Percentiles rank a stretch among this genome's conserved stretches.
phyloP scores from a whole-genome alignment of 306 rosid species.

The Canavalia ensiformis region DNA sequence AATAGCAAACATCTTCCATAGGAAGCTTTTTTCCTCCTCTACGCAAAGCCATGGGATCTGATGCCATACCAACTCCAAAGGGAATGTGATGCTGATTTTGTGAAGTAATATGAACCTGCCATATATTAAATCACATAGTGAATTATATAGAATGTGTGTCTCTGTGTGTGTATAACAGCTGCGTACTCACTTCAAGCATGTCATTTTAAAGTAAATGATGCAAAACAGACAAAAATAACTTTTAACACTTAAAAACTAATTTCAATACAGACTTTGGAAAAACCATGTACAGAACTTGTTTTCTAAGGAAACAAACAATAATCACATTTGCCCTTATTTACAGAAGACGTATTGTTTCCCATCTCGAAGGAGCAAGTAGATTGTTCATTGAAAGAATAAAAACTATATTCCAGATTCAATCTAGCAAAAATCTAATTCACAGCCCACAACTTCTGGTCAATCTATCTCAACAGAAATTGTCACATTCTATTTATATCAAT shows the following conservation, averaged over 20 bases:
- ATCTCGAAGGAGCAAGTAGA: not conserved
- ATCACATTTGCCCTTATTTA: slow-evolving; percentile 19
- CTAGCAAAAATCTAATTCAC: slow-evolving; percentile 27
- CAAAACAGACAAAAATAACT: slow-evolving; percentile 27
- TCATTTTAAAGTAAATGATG: slow-evolving; percentile 24
- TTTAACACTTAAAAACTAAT: slow-evolving; percentile 1
- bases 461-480: slow-evolving; percentile 22
- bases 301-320: slow-evolving; percentile 12
- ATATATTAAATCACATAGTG: slow-evolving; percentile 47
- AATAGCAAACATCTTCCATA: slow-evolving; percentile 98
- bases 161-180: not conserved
- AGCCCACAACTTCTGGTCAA: slow-evolving; percentile 25
- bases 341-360: slow-evolving; percentile 13
- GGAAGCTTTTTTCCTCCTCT: slow-evolving; percentile 89
- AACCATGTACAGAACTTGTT: not conserved
- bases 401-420: slow-evolving; percentile 15
- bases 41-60: slow-evolving; percentile 98
- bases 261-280: slow-evolving; percentile 16
- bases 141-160: not conserved
- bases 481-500: slow-evolving; percentile 15
- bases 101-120: slow-evolving; percentile 79
- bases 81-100: slow-evolving; percentile 69
- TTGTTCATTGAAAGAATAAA: slow-evolving; percentile 36
- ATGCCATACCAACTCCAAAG: slow-evolving; percentile 89
- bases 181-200: slow-evolving; percentile 32